Percentiles rank a stretch among this genome's conserved stretches.
Conservation (phyloP, 108 stramenopile species). For the Cyclotella cryptica region DNA sequence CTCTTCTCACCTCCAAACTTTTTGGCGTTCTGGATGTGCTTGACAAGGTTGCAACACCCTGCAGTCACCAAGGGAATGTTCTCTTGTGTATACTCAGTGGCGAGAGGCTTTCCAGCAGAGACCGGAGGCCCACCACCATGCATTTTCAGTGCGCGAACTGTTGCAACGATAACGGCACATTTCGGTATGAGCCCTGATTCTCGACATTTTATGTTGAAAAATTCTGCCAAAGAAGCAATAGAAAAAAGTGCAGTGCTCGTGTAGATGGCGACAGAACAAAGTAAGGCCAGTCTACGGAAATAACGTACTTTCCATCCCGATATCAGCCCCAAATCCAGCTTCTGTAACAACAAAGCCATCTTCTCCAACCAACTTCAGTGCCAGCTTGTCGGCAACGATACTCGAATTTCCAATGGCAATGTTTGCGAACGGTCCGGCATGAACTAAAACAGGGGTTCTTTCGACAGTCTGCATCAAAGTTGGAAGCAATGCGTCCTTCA, state of each 20-base stretch:
- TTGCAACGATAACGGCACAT: conserved; percentile 97
- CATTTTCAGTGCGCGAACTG: conserved; percentile 98
- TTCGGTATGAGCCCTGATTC: conserved; percentile 89
- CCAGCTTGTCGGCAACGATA: conserved; percentile 96
- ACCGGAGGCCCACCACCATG: conserved; percentile 98
- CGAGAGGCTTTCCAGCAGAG: conserved; percentile 87
- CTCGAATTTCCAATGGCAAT: conserved; percentile 97
- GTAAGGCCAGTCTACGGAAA: background rate
- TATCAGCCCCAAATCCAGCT: conserved; percentile 98
- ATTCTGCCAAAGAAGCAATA: conserved; percentile 54
- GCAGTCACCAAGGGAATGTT: conserved; percentile 77
- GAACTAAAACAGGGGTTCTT: conserved; percentile 96
- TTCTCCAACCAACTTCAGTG: conserved; percentile 88
- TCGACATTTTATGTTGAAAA: conserved; percentile 99
- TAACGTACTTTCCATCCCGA: conserved; percentile 91
- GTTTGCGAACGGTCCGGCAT: conserved; percentile 98
- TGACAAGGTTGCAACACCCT: conserved; percentile 90
- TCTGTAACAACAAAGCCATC: conserved; percentile 98
- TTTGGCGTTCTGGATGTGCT: conserved; percentile 94
- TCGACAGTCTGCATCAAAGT: conserved; percentile 99
- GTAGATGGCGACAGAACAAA: background rate
- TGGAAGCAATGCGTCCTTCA: conserved; percentile 96
- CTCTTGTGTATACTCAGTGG: conserved; percentile 84
- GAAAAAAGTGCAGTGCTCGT: background rate
- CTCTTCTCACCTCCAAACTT: conserved; percentile 77